Percentiles rank a stretch among this genome's conserved stretches.
These are phyloP conservation scores for Candida schatavii DNA, from an alignment of 805 yeast species.

Conservation along the genomic window DNA sequence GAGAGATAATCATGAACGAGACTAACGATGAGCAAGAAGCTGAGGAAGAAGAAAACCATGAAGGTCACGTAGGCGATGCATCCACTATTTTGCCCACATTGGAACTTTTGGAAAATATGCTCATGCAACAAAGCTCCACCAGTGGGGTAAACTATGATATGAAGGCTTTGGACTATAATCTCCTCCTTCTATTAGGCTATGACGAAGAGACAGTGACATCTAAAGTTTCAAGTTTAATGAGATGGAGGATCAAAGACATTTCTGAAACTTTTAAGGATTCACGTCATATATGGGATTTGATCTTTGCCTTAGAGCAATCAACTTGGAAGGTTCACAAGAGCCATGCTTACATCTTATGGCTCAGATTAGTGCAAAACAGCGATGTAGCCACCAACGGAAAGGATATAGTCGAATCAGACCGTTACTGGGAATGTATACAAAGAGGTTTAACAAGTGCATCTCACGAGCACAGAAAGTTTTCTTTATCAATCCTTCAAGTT, in stretches of 20 bases:
- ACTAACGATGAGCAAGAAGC: constrained; percentile 6
- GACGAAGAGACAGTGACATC: constrained; percentile 38
- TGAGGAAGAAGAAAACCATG: constrained; percentile 10
- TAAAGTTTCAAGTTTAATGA: constrained; percentile 38
- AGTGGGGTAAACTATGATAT: constrained; percentile 7
- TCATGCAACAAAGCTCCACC: constrained; percentile 13
- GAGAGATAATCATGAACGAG: constrained; percentile 5
- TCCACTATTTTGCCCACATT: constrained; percentile 21
- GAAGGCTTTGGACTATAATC: constrained; percentile 16
- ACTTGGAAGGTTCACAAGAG: constrained; percentile 22
- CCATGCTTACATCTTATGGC: constrained; percentile 52
- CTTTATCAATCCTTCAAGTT: constrained; percentile 61
- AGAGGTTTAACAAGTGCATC: constrained; percentile 49
- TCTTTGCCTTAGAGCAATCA: constrained; percentile 35
- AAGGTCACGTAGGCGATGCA: background rate
- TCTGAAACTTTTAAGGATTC: constrained; percentile 13
- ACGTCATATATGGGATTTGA: constrained; percentile 43
- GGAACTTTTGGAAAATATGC: constrained; percentile 35
- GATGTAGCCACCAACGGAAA: constrained; percentile 22
- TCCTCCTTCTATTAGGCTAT: constrained; percentile 33
- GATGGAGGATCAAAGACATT: constrained; percentile 52
- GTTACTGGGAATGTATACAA: constrained; percentile 56
- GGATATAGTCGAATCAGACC: constrained; percentile 18
- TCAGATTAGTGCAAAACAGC: constrained; percentile 31
- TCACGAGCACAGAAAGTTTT: constrained; percentile 69